A percentile compares a stretch with the other conserved stretches of the same genome.
phyloP scores from a whole-genome alignment of 306 rosid species.

The Begonia peltatifolia region DNA sequence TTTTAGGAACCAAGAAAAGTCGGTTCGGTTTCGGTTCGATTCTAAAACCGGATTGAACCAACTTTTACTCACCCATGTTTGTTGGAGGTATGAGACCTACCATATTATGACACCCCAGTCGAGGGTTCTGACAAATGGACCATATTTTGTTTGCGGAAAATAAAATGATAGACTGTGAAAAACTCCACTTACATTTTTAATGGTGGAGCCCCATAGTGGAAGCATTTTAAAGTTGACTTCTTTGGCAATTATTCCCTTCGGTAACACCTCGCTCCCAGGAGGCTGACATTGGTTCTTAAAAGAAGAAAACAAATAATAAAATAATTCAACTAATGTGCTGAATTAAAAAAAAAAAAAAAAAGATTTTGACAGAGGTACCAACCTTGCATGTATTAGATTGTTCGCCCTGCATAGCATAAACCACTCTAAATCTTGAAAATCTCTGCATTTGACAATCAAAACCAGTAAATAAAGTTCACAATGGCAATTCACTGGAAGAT shows the following conservation, averaged over 20 bases:
- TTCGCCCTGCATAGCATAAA: constrained; percentile 16
- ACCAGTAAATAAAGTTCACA: not conserved
- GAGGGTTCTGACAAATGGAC: no score
- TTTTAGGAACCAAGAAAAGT: no score
- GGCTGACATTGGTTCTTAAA: constrained; percentile 27
- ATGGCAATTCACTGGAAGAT: no score
- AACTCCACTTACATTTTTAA: constrained; percentile 13
- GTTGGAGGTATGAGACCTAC: no score
- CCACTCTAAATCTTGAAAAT: constrained; percentile 45
- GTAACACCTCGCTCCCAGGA: constrained; percentile 22
- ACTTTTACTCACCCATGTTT: no score
- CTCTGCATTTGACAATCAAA: constrained; percentile 31
- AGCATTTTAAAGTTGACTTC: constrained; percentile 27
- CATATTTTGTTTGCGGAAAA: no score
- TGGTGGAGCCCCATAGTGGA: constrained; percentile 32
- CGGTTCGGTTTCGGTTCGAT: no score
- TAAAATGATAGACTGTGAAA: no score
- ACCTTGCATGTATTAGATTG: constrained; percentile 50
- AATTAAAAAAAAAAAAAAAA: not conserved
- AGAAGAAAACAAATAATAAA: not conserved
- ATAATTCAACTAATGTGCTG: constrained; percentile 1
- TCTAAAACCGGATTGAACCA: no score
- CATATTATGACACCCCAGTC: no score
- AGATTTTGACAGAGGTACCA: constrained; percentile 5
- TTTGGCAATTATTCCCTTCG: constrained; percentile 26